Evolutionary conservation across 2,329 filamentous ascomycete genomes (phyloP).

Genomic region (Karstenula rhodostoma): DNA sequence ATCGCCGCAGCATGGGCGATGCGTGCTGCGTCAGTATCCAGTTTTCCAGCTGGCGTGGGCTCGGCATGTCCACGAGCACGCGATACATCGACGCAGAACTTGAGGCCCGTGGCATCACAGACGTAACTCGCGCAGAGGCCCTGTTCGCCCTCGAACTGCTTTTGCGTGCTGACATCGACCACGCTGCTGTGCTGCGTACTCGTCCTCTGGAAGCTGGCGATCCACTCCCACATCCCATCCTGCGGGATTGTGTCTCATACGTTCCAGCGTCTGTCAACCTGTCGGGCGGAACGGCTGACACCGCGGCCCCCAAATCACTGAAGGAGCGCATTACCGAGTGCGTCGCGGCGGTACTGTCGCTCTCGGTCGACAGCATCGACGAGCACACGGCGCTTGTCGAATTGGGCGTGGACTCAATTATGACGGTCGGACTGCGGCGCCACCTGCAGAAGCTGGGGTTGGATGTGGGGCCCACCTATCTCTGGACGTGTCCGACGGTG

Average conservation of each 20-base stretch:
- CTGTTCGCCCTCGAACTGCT: conserved; percentile 54
- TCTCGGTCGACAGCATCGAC: conserved; percentile 45
- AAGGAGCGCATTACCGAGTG: conserved; percentile 42
- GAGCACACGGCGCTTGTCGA: conserved; percentile 43
- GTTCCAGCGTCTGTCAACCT: neutral
- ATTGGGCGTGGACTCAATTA: conserved; percentile 52
- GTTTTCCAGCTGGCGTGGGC: conserved; percentile 53
- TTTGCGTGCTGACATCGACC: conserved; percentile 44
- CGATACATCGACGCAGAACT: conserved; percentile 53
- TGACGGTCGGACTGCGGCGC: conserved; percentile 48
- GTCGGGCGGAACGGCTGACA: neutral
- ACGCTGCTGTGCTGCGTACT: conserved; percentile 49
- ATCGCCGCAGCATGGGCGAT: conserved; percentile 46
- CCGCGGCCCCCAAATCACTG: neutral
- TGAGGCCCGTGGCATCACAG: conserved; percentile 52
- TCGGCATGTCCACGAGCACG: conserved; percentile 50
- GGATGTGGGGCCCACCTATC: conserved; percentile 52
- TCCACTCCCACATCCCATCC: conserved; percentile 24
- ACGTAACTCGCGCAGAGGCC: conserved; percentile 51
- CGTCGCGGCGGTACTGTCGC: conserved; percentile 44
- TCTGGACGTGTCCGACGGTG: conserved; percentile 53
- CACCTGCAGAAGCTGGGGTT: conserved; percentile 48
- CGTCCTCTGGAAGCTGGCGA: conserved; percentile 43
- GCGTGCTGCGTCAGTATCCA: conserved; percentile 52
- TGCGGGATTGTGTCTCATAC: conserved; percentile 19